Conservation (phyloP, 495 filamentous ascomycete genomes). For the Aeminium ludgeri region DNA sequence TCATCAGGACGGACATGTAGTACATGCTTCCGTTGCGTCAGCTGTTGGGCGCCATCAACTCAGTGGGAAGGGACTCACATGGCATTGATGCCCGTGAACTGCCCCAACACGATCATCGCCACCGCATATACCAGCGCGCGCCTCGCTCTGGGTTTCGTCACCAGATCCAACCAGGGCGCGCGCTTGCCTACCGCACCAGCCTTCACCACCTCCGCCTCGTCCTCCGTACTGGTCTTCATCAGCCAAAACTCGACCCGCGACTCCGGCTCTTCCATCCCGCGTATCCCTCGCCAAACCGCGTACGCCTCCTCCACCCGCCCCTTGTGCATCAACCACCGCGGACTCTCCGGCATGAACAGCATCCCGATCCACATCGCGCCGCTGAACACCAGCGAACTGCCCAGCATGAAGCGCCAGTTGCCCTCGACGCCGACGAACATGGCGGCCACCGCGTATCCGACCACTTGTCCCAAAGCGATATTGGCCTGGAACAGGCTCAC, state of each 20-base stretch:
- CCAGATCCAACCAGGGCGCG: constrained; percentile 45
- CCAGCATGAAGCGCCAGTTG: constrained; percentile 51
- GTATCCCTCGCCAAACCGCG: constrained; percentile 44
- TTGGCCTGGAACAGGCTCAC: constrained; percentile 48
- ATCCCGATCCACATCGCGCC: constrained; percentile 42
- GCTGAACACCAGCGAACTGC: constrained; percentile 44
- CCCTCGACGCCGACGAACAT: constrained; percentile 41
- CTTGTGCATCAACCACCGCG: constrained; percentile 43
- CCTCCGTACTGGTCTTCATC: constrained; percentile 38
- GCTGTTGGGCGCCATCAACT: neutral
- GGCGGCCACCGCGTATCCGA: constrained; percentile 44
- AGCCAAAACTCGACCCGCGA: constrained; percentile 42
- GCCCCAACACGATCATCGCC: constrained; percentile 44
- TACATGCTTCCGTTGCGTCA: constrained; percentile 21
- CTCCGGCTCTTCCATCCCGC: constrained; percentile 32
- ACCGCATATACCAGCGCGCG: constrained; percentile 45
- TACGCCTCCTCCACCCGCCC: constrained; percentile 32
- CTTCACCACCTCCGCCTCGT: constrained; percentile 27
- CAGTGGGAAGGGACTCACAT: constrained; percentile 20
- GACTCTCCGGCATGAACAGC: constrained; percentile 42
- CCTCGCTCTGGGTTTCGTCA: constrained; percentile 40
- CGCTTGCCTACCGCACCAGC: constrained; percentile 18
- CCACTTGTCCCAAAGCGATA: constrained; percentile 45
- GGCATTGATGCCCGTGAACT: constrained; percentile 44
- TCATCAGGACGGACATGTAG: constrained; percentile 43